phyloP scores from a whole-genome alignment of 1,284 basidiomycete species.

The Trametes versicolor region DNA sequence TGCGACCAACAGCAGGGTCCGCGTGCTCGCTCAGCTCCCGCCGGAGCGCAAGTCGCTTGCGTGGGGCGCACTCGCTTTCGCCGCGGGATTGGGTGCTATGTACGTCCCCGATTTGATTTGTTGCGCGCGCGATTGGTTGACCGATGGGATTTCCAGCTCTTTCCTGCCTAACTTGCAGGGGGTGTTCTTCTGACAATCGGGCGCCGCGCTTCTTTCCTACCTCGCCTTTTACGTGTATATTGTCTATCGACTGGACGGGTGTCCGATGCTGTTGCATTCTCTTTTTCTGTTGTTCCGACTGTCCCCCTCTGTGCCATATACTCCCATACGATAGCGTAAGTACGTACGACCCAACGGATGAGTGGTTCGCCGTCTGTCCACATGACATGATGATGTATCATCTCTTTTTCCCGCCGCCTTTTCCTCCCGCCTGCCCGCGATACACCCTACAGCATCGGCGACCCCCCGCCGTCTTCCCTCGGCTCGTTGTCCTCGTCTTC shows the following conservation, averaged over 20 bases:
- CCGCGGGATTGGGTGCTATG: constrained; percentile 76
- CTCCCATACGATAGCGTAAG: constrained; percentile 29
- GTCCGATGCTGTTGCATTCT: constrained; percentile 18
- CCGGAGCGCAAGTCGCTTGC: constrained; percentile 74
- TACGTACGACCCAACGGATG: constrained; percentile 19
- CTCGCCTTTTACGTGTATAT: constrained; percentile 23
- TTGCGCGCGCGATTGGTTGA: constrained; percentile 6
- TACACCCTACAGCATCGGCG: constrained; percentile 25
- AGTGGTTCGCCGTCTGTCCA: constrained; percentile 14
- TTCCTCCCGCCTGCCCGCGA: constrained; percentile 10
- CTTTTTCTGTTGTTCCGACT: background rate
- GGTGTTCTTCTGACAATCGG: constrained; percentile 27
- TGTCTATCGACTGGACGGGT: constrained; percentile 17
- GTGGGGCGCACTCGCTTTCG: constrained; percentile 82
- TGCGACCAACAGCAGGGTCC: constrained; percentile 70
- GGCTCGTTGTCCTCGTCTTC: constrained; percentile 23
- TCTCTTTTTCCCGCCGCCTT: constrained; percentile 1
- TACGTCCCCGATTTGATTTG: constrained; percentile 49
- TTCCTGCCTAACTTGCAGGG: constrained; percentile 40
- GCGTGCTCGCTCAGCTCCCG: constrained; percentile 56
- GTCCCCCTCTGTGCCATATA: constrained; percentile 15
- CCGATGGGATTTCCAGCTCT: constrained; percentile 37
- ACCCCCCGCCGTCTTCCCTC: constrained; percentile 7
- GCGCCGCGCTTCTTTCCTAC: background rate
- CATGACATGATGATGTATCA: constrained; percentile 21